Evolutionary conservation across 164 flowering plant genomes (phyloP).

Genomic region (Aristolochia contorta): DNA sequence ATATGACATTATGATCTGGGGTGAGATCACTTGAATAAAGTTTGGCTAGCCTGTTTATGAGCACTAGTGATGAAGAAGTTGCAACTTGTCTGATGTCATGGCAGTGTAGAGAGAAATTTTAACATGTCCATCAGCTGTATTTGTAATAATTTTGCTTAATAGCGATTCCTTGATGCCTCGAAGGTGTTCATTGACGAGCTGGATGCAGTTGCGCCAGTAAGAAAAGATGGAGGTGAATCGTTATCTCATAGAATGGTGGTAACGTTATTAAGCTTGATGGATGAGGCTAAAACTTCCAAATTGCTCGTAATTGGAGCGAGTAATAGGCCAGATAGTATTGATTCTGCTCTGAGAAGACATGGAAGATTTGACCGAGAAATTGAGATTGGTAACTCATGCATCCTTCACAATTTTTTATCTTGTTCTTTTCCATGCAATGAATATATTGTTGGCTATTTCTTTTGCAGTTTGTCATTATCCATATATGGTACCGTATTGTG

Average conservation of each 20-base stretch:
- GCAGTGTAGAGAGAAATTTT: not conserved
- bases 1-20: not conserved
- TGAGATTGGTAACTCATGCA: conserved; percentile 57
- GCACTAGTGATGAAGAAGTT: not conserved
- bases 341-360: conserved; percentile 88
- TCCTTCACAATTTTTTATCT: not conserved
- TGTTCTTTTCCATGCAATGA: not conserved
- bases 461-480: too few relatives aligned
- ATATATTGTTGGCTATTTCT: too few relatives aligned
- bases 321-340: conserved; percentile 77
- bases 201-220: conserved; percentile 96
- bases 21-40: not conserved
- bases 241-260: conserved; percentile 87
- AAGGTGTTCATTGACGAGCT: conserved; percentile 97
- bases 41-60: not conserved
- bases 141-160: not conserved
- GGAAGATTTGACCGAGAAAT: conserved; percentile 93
- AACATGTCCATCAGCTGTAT: not conserved
- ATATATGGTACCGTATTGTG: too few relatives aligned
- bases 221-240: conserved; percentile 80
- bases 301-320: conserved; percentile 80
- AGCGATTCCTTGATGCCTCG: not conserved
- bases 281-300: conserved; percentile 61
- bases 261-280: conserved; percentile 84
- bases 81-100: not conserved